A percentile compares a stretch with the other conserved stretches of the same genome.
Conservation (phyloP, 257 asterid species). For the Ophiorrhiza pumila region DNA sequence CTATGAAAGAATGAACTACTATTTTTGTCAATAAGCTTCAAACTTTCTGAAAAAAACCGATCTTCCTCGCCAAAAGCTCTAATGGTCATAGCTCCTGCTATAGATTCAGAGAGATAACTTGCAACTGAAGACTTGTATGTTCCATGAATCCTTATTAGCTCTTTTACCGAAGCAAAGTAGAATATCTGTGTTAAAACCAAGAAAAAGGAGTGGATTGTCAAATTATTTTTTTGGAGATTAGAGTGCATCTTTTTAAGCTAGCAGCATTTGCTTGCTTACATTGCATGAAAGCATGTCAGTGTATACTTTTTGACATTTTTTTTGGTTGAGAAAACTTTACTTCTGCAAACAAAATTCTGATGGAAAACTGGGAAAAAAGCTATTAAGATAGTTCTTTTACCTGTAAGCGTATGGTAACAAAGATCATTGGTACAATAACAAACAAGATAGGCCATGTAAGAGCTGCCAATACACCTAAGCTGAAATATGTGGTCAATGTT, state of each 20-base stretch:
- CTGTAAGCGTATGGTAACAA: constrained; percentile 28
- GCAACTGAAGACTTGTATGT: constrained; percentile 35
- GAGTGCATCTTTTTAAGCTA: background rate
- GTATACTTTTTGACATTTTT: background rate
- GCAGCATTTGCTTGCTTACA: background rate
- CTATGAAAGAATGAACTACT: constrained; percentile 30
- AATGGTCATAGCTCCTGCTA: constrained; percentile 38
- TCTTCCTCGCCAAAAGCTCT: constrained; percentile 40
- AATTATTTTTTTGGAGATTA: background rate
- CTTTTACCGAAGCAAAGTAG: constrained; percentile 35
- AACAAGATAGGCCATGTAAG: constrained; percentile 36
- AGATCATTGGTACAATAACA: constrained; percentile 26
- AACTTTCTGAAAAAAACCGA: constrained; percentile 25
- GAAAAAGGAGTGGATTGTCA: background rate
- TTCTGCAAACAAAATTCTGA: background rate
- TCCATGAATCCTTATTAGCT: constrained; percentile 38
- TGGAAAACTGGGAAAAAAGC: background rate
- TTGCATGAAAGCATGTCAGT: background rate
- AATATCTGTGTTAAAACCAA: constrained; percentile 17
- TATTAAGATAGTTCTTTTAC: background rate
- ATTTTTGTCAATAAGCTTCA: constrained; percentile 30
- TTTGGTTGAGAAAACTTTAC: background rate
- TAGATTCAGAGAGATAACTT: constrained; percentile 37
- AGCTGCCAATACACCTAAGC: constrained; percentile 32
- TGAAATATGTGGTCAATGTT: constrained; percentile 31